These are phyloP conservation scores for Xerocomellus chrysenteron DNA, from an alignment of 768 basidiomycete species.

Conservation along the genomic window DNA sequence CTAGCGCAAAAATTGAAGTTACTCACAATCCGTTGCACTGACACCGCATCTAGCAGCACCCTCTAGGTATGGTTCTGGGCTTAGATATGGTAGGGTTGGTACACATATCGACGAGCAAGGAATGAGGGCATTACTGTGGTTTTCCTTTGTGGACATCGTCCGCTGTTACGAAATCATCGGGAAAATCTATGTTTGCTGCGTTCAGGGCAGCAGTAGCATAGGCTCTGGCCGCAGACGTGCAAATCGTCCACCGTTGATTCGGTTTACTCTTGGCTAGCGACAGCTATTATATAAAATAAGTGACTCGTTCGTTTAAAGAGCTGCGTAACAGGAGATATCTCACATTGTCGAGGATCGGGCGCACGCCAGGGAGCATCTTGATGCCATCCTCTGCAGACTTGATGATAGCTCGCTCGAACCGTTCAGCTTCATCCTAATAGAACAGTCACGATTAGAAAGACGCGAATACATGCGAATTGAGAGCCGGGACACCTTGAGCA, in stretches of 20 bases:
- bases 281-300: slow-evolving; percentile 27
- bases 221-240: slow-evolving; percentile 76
- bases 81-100: slow-evolving; percentile 19
- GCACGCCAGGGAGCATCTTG: slow-evolving; percentile 71
- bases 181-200: slow-evolving; percentile 63
- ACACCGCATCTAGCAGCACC: slow-evolving; percentile 74
- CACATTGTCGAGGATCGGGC: slow-evolving; percentile 57
- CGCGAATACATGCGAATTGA: not conserved
- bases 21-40: slow-evolving; percentile 39
- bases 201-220: slow-evolving; percentile 76
- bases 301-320: not conserved
- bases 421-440: slow-evolving; percentile 60
- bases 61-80: slow-evolving; percentile 88
- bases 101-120: not conserved
- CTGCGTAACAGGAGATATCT: not conserved
- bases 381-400: slow-evolving; percentile 61
- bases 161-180: slow-evolving; percentile 77
- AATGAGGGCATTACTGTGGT: slow-evolving; percentile 50
- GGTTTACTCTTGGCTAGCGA: slow-evolving; percentile 34
- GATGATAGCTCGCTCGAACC: slow-evolving; percentile 81
- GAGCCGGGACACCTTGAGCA: slow-evolving; percentile 56
- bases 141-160: slow-evolving; percentile 84
- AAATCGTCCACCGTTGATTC: slow-evolving; percentile 80
- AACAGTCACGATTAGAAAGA: slow-evolving; percentile 6
- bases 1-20: not conserved